A percentile compares a stretch with the other conserved stretches of the same genome.
Conservation (phyloP, 768 basidiomycete species). For the Lactarius sanguifluus region DNA sequence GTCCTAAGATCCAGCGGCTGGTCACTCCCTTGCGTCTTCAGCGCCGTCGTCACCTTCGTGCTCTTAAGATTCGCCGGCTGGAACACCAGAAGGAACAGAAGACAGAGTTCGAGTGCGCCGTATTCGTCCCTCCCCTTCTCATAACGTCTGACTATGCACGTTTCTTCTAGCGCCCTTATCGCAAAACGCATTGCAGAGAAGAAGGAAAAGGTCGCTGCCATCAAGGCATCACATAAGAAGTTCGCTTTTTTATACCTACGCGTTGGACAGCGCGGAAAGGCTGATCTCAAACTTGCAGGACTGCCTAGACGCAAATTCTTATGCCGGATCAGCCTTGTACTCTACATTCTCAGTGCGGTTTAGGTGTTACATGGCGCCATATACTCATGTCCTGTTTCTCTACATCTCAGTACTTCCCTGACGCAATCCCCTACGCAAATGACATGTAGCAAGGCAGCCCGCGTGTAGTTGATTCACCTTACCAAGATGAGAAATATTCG, state of each 20-base stretch:
- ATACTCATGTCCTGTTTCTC: conserved; percentile 24
- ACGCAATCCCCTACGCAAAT: conserved; percentile 18
- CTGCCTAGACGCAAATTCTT: conserved; percentile 22
- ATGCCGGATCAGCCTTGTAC: conserved; percentile 8
- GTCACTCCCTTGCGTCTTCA: conserved; percentile 95
- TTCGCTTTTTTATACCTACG: conserved; percentile 33
- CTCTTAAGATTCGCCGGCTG: conserved; percentile 84
- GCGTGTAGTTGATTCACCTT: background rate
- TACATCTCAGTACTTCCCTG: conserved; percentile 19
- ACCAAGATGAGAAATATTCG: background rate
- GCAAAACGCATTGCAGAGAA: conserved; percentile 91
- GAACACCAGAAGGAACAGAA: conserved; percentile 96
- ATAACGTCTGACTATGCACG: conserved; percentile 12
- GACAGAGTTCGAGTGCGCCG: conserved; percentile 81
- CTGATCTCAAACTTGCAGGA: conserved; percentile 14
- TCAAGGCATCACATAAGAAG: conserved; percentile 84
- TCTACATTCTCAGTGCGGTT: conserved; percentile 19
- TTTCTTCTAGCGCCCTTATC: conserved; percentile 54
- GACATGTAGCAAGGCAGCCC: conserved; percentile 13
- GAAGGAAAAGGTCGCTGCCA: conserved; percentile 86
- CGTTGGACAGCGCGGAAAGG: background rate
- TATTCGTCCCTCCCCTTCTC: conserved; percentile 1
- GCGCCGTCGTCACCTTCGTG: conserved; percentile 88
- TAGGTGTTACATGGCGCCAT: conserved; percentile 22
- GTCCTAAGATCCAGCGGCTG: conserved; percentile 95